These are phyloP conservation scores for Trichophyton schoenleinii DNA, from an alignment of 2,329 filamentous ascomycete species.

Conservation along the genomic window DNA sequence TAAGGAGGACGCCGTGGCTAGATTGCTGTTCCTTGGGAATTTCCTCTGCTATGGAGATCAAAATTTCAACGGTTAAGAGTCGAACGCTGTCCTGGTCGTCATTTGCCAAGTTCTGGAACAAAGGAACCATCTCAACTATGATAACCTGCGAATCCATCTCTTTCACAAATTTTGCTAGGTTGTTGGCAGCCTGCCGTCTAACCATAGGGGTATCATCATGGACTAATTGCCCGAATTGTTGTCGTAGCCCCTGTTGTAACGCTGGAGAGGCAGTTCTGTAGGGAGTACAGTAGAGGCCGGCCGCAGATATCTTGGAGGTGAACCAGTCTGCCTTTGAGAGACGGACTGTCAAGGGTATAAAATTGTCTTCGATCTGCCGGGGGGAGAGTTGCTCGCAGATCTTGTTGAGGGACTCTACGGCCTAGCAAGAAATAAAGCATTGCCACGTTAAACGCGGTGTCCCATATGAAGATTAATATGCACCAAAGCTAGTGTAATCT, in stretches of 20 bases:
- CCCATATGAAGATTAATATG: not conserved
- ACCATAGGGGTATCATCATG: slow-evolving; percentile 99
- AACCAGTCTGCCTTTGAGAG: slow-evolving; percentile 99
- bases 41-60: slow-evolving; percentile 91
- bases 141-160: slow-evolving; percentile 86
- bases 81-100: slow-evolving; percentile 98
- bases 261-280: slow-evolving; percentile 80
- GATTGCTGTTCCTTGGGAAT: slow-evolving; percentile 97
- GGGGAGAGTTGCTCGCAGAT: slow-evolving; percentile 87
- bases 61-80: slow-evolving; percentile 85
- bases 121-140: slow-evolving; percentile 96
- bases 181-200: slow-evolving; percentile 87
- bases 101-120: slow-evolving; percentile 91
- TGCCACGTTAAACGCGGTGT: not conserved
- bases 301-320: slow-evolving; percentile 96
- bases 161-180: slow-evolving; percentile 94
- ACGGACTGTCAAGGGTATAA: slow-evolving; percentile 87
- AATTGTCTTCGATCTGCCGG: slow-evolving; percentile 91
- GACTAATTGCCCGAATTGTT: slow-evolving; percentile 84
- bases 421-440: slow-evolving; percentile 40
- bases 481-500: slow-evolving; percentile 13
- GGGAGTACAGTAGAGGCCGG: slow-evolving; percentile 83
- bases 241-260: slow-evolving; percentile 81
- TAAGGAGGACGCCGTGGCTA: slow-evolving; percentile 85
- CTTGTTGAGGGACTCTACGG: slow-evolving; percentile 98